These are phyloP conservation scores for Globisporangium nagaii DNA, from an alignment of 352 stramenopile species.

Conservation along the genomic window DNA sequence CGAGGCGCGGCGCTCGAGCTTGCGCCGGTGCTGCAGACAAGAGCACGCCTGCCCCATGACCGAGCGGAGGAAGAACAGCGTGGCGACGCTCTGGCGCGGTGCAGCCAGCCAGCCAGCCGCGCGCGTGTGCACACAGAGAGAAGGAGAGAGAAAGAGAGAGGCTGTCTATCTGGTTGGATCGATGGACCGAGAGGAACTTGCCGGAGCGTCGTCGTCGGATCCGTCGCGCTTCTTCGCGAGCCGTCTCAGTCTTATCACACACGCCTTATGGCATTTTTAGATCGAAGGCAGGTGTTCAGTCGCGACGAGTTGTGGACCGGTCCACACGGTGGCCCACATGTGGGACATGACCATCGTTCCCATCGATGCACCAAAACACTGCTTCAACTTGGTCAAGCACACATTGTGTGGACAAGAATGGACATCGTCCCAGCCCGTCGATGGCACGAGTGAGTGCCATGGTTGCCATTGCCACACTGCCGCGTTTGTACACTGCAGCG, in stretches of 20 bases:
- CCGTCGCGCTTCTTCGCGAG: slow-evolving; percentile 5
- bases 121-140: background rate
- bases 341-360: background rate
- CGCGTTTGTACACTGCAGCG: background rate
- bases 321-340: background rate
- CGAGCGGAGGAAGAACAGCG: slow-evolving; percentile 5
- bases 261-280: background rate
- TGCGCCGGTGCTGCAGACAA: slow-evolving; percentile 60
- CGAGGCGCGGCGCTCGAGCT: slow-evolving; percentile 50
- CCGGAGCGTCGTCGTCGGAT: background rate
- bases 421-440: too few species aligned
- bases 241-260: background rate
- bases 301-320: background rate
- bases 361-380: too few species aligned
- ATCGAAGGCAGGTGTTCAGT: background rate
- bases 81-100: background rate
- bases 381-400: background rate
- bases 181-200: background rate
- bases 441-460: too few species aligned
- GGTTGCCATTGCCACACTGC: background rate
- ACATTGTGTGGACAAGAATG: too few species aligned
- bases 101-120: background rate
- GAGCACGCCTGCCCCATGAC: slow-evolving; percentile 74
- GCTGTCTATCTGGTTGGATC: background rate
- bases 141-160: background rate